Conservation (phyloP, 352 stramenopile species). For the Phytopythium cucurbitacearum region DNA sequence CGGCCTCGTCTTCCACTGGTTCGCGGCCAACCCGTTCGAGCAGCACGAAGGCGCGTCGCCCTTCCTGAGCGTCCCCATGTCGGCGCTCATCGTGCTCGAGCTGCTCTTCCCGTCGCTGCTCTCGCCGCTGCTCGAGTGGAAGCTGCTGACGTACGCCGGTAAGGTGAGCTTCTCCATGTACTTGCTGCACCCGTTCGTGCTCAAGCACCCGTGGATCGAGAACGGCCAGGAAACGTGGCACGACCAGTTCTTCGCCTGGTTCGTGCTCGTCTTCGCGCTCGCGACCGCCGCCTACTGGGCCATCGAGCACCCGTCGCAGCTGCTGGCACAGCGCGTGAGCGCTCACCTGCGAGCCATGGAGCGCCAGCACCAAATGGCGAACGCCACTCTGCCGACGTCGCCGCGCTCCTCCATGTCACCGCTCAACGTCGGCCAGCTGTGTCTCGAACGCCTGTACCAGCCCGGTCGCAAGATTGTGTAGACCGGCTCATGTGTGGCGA, state of each 20-base stretch:
- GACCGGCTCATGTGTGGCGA: too few species aligned
- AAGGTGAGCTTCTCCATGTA: slow-evolving; percentile 53
- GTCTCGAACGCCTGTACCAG: too few species aligned
- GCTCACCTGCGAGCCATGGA: not conserved
- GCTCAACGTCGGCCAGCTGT: too few species aligned
- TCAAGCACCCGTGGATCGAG: slow-evolving; percentile 19
- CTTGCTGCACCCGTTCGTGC: slow-evolving; percentile 37
- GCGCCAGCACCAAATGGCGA: not conserved
- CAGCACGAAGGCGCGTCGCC: slow-evolving; percentile 19
- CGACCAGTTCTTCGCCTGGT: slow-evolving; percentile 26
- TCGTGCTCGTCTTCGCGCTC: slow-evolving; percentile 23
- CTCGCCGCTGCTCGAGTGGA: slow-evolving; percentile 35
- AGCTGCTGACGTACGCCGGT: slow-evolving; percentile 29
- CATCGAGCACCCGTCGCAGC: slow-evolving; percentile 18
- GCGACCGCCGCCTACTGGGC: slow-evolving; percentile 27
- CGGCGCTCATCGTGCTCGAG: slow-evolving; percentile 27
- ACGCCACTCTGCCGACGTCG: not conserved
- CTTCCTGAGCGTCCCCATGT: slow-evolving; percentile 28
- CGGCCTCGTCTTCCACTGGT: slow-evolving; percentile 36
- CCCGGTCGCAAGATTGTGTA: too few species aligned
- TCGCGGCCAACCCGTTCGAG: slow-evolving; percentile 14
- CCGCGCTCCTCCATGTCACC: too few species aligned
- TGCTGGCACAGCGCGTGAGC: slow-evolving; percentile 15
- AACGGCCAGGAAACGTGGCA: slow-evolving; percentile 24
- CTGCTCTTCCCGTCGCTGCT: slow-evolving; percentile 29